These are phyloP conservation scores for Nemania abortiva DNA, from an alignment of 2,329 filamentous ascomycete genomes.

Conservation along the genomic window DNA sequence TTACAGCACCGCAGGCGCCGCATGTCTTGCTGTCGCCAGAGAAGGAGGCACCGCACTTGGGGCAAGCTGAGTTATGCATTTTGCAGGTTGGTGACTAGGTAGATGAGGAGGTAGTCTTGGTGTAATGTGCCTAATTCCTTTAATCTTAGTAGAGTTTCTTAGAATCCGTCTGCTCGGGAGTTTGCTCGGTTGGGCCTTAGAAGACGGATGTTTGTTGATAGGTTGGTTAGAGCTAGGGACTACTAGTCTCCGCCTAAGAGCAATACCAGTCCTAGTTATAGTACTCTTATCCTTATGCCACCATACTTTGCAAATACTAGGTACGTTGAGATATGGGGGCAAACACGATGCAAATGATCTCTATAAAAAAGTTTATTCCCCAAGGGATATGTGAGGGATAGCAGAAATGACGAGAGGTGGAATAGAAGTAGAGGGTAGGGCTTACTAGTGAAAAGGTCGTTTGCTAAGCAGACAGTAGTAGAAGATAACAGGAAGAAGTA, in stretches of 20 bases:
- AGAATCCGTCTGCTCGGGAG: background rate
- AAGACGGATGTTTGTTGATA: background rate
- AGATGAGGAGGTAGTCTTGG: constrained; percentile 5
- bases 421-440: background rate
- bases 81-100: constrained; percentile 38
- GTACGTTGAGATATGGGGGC: background rate
- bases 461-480: background rate
- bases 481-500: constrained; percentile 3
- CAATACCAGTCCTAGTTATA: background rate
- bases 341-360: background rate
- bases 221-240: background rate
- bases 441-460: constrained; percentile 22
- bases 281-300: background rate
- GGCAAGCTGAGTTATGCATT: constrained; percentile 63
- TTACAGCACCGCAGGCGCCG: constrained; percentile 68
- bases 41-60: constrained; percentile 67
- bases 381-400: background rate
- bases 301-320: background rate
- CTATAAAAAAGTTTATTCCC: background rate
- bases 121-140: constrained; percentile 18
- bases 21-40: constrained; percentile 64
- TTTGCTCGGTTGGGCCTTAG: background rate
- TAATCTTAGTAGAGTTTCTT: constrained; percentile 6
- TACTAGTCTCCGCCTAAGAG: background rate
- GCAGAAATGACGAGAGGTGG: background rate